Percentiles rank a stretch among this genome's conserved stretches.
Conservation (phyloP, 1,284 basidiomycete genomes). For the Microbotryomycetes sp. region DNA sequence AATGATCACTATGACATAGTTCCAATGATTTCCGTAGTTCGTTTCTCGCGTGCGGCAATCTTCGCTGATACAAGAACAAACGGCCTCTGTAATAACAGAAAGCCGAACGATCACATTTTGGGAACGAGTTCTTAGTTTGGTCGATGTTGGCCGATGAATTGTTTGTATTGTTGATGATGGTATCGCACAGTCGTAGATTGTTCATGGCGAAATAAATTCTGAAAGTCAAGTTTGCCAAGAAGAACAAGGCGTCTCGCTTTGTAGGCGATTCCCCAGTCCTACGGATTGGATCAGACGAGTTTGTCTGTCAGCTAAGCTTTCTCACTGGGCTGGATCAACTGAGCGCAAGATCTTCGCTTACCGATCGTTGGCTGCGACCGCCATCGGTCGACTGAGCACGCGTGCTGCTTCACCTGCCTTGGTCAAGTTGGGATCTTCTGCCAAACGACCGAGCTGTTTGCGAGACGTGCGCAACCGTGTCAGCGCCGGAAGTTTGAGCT, state of each 20-base stretch:
- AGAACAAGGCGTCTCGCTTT: constrained; percentile 37
- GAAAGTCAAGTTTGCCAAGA: constrained; percentile 38
- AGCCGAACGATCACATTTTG: constrained; percentile 41
- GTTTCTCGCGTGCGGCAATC: constrained; percentile 39
- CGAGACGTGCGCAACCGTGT: neutral
- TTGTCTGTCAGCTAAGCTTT: neutral
- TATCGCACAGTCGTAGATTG: constrained; percentile 46
- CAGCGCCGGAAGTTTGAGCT: neutral
- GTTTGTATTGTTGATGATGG: constrained; percentile 44
- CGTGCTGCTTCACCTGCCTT: constrained; percentile 35
- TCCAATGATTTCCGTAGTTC: constrained; percentile 44
- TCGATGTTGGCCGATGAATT: constrained; percentile 39
- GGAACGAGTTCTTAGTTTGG: constrained; percentile 37
- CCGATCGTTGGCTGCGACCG: constrained; percentile 36
- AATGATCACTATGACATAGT: constrained; percentile 37
- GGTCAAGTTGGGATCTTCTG: constrained; percentile 32
- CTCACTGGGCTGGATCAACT: neutral
- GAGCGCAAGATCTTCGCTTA: constrained; percentile 4
- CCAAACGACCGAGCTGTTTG: constrained; percentile 30
- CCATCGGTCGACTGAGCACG: constrained; percentile 33
- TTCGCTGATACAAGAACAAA: constrained; percentile 43
- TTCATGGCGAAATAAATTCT: constrained; percentile 40
- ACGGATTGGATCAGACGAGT: neutral
- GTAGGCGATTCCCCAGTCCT: constrained; percentile 16
- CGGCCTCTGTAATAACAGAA: constrained; percentile 46